These are phyloP conservation scores for Penicillium odoratum DNA, from an alignment of 495 filamentous ascomycete species.

Conservation along the genomic window DNA sequence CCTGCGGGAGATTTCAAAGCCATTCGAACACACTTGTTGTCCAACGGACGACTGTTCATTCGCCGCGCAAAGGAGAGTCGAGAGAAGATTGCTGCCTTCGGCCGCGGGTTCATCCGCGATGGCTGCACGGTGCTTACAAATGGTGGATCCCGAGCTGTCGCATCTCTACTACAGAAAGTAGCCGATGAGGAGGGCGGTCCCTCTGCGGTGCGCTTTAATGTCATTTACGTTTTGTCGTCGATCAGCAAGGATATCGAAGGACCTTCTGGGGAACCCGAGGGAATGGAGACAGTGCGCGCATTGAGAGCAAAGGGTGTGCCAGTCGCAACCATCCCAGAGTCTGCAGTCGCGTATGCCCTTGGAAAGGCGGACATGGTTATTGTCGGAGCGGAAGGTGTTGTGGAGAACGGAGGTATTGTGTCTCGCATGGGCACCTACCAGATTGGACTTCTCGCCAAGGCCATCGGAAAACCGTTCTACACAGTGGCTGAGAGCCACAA, in stretches of 20 bases:
- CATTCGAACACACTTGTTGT: constrained; percentile 76
- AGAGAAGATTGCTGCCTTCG: constrained; percentile 76
- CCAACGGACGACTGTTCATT: constrained; percentile 82
- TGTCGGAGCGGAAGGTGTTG: constrained; percentile 91
- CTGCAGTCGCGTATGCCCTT: constrained; percentile 82
- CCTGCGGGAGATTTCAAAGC: constrained; percentile 72
- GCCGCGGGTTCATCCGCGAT: constrained; percentile 73
- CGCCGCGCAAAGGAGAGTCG: constrained; percentile 81
- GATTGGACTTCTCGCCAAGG: constrained; percentile 78
- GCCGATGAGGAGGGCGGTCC: constrained; percentile 61
- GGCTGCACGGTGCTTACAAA: constrained; percentile 81
- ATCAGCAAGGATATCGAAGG: constrained; percentile 32
- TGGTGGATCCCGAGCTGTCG: constrained; percentile 81
- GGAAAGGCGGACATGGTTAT: constrained; percentile 78
- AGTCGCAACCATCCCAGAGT: constrained; percentile 79
- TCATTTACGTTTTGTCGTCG: constrained; percentile 72
- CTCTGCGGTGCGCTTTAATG: constrained; percentile 66
- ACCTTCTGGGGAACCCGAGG: constrained; percentile 51
- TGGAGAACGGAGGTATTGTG: constrained; percentile 91
- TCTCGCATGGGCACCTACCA: constrained; percentile 90
- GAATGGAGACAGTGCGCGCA: constrained; percentile 61
- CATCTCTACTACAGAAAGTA: constrained; percentile 70
- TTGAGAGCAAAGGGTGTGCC: constrained; percentile 72
- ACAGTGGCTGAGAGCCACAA: constrained; percentile 96
- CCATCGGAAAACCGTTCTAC: constrained; percentile 77